Conservation (phyloP, 1,139 yeast species). For the Candida pseudocylindracea region DNA sequence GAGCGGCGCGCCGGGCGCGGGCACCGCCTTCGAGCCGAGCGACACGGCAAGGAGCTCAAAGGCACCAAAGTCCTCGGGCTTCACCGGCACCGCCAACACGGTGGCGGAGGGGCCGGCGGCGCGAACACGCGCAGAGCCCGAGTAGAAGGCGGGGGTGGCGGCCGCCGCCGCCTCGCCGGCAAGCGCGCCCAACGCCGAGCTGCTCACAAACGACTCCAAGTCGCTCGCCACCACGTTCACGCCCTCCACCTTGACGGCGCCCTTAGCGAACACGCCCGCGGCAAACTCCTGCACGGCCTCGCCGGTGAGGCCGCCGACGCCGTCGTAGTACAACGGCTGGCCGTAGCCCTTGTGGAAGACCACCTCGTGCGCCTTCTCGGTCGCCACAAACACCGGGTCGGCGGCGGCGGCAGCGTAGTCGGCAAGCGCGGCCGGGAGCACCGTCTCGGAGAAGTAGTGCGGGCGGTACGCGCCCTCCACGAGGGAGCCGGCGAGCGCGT, state of each 20-base stretch:
- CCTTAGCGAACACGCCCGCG: constrained; percentile 40
- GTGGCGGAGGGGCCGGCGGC: constrained; percentile 47
- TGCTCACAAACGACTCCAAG: constrained; percentile 41
- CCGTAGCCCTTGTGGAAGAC: constrained; percentile 86
- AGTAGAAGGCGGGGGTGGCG: constrained; percentile 20
- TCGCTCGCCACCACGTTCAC: constrained; percentile 59
- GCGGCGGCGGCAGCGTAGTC: constrained; percentile 26
- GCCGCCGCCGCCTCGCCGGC: constrained; percentile 14
- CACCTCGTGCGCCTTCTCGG: constrained; percentile 60
- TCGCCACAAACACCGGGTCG: constrained; percentile 34
- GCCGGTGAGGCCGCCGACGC: constrained; percentile 28
- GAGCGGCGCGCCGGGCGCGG: constrained; percentile 21
- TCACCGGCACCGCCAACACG: constrained; percentile 63
- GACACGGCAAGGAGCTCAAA: constrained; percentile 56
- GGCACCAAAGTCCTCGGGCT: constrained; percentile 38
- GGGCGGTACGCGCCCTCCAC: constrained; percentile 55
- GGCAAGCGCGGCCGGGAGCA: constrained; percentile 52
- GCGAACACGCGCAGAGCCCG: constrained; percentile 62
- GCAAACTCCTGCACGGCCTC: constrained; percentile 55
- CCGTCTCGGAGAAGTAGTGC: constrained; percentile 67
- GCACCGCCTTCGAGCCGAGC: constrained; percentile 41
- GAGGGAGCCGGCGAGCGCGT: constrained; percentile 61
- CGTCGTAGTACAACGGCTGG: constrained; percentile 58
- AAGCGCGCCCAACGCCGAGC: constrained; percentile 43
- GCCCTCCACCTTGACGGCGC: constrained; percentile 51